These are phyloP conservation scores for Dendrobium catenatum DNA, from an alignment of 106 monocot genomes.

Conservation along the genomic window DNA sequence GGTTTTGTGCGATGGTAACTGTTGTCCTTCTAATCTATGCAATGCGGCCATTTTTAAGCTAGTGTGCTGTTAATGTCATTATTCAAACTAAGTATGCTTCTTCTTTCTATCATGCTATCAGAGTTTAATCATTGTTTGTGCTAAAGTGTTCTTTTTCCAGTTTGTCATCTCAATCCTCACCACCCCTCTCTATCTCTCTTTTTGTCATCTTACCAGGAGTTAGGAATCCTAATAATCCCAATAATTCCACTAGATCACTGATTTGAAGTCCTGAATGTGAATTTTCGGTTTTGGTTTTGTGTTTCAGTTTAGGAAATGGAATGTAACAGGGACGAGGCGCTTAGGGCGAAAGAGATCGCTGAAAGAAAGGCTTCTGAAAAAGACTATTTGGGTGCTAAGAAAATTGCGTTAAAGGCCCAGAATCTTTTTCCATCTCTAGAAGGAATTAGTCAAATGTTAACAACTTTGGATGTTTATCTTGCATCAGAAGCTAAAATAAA, in stretches of 20 bases:
- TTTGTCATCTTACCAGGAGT: neutral
- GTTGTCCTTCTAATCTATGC: neutral
- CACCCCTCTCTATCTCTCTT: neutral
- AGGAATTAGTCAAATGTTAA: conserved; percentile 16
- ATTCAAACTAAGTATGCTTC: neutral
- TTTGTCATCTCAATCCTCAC: neutral
- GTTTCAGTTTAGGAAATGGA: conserved; percentile 17
- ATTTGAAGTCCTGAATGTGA: neutral
- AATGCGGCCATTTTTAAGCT: conserved; percentile 2
- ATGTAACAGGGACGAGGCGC: conserved; percentile 48
- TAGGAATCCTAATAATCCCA: neutral
- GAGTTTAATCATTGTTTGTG: neutral
- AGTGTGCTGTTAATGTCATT: neutral
- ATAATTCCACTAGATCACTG: neutral
- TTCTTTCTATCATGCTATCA: neutral
- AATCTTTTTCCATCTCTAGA: conserved; percentile 47
- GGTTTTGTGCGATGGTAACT: neutral
- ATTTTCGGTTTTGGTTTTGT: neutral
- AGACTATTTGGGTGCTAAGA: conserved; percentile 41
- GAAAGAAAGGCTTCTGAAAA: conserved; percentile 28
- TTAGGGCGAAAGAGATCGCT: conserved; percentile 47
- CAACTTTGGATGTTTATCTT: conserved; percentile 15
- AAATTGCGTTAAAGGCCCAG: conserved; percentile 42
- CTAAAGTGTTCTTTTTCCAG: neutral
- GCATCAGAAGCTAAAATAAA: conserved; percentile 3